Conservation (phyloP, 2,329 filamentous ascomycete genomes). For the Cyphellophora europaea region DNA sequence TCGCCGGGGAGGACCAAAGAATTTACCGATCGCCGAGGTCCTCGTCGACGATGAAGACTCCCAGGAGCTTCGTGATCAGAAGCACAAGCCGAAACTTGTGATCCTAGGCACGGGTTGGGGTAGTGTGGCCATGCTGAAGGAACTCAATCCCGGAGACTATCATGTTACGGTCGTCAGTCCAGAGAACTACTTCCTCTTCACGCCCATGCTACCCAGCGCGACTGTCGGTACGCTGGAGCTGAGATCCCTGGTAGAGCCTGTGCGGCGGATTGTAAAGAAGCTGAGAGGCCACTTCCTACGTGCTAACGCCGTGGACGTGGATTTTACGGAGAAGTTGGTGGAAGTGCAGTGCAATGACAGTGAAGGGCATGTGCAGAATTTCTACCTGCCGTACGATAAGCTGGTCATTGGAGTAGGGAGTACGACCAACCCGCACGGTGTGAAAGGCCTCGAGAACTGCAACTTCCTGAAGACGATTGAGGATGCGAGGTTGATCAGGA, state of each 20-base stretch:
- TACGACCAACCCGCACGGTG: slow-evolving; percentile 87
- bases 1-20: slow-evolving; percentile 80
- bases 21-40: slow-evolving; percentile 80
- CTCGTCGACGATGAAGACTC: slow-evolving; percentile 83
- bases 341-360: slow-evolving; percentile 69
- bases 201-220: slow-evolving; percentile 92
- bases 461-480: slow-evolving; percentile 93
- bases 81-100: slow-evolving; percentile 85
- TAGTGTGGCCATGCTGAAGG: slow-evolving; percentile 82
- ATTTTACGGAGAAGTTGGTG: slow-evolving; percentile 83
- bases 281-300: slow-evolving; percentile 85
- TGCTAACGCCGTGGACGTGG: slow-evolving; percentile 76
- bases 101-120: slow-evolving; percentile 94
- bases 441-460: slow-evolving; percentile 87
- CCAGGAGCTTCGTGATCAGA: slow-evolving; percentile 58
- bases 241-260: slow-evolving; percentile 83
- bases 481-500: slow-evolving; percentile 82
- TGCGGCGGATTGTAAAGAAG: slow-evolving; percentile 69
- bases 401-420: slow-evolving; percentile 85
- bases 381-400: slow-evolving; percentile 97
- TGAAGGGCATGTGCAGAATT: slow-evolving; percentile 63
- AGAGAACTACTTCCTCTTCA: slow-evolving; percentile 95
- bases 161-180: slow-evolving; percentile 93
- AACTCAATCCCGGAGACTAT: slow-evolving; percentile 81
- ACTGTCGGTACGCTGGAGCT: slow-evolving; percentile 93